Conservation (phyloP, 2,329 filamentous ascomycete species). For the Diplodia seriata region DNA sequence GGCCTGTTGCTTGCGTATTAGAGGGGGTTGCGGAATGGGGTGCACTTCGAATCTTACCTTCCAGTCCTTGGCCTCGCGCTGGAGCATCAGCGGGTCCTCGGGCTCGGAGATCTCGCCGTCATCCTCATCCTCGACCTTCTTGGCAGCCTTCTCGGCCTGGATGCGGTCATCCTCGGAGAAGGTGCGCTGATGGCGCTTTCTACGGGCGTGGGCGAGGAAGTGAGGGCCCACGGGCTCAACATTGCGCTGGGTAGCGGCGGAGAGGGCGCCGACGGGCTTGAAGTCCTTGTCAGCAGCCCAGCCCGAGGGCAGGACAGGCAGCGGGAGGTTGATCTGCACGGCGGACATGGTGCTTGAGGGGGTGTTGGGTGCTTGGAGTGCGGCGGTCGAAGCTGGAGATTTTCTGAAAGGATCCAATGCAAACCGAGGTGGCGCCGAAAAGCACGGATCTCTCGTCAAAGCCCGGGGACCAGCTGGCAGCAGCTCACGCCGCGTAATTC, state of each 20-base stretch:
- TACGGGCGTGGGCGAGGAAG: conserved; percentile 95
- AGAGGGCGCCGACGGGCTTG: conserved; percentile 80
- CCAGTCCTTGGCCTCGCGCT: conserved; percentile 98
- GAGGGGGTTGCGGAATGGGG: background rate
- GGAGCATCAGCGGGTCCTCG: conserved; percentile 90
- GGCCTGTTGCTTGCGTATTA: conserved; percentile 56
- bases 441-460: conserved; percentile 23
- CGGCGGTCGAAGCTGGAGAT: conserved; percentile 16
- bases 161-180: conserved; percentile 99
- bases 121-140: conserved; percentile 93
- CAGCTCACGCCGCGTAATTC: conserved; percentile 25
- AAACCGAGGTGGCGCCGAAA: background rate
- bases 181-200: conserved; percentile 91
- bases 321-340: conserved; percentile 67
- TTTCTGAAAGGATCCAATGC: conserved; percentile 24
- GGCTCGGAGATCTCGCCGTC: conserved; percentile 90
- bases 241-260: conserved; percentile 79
- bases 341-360: conserved; percentile 66
- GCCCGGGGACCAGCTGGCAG: conserved; percentile 26
- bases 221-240: conserved; percentile 96
- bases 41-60: conserved; percentile 67
- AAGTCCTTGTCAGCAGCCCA: conserved; percentile 93
- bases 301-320: conserved; percentile 78
- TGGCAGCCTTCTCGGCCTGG: conserved; percentile 91
- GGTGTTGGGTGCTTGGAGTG: background rate